Percentiles rank a stretch among this genome's conserved stretches.
phyloP scores from a whole-genome alignment of 257 asterid species.

The Thymus quinquecostatus region DNA sequence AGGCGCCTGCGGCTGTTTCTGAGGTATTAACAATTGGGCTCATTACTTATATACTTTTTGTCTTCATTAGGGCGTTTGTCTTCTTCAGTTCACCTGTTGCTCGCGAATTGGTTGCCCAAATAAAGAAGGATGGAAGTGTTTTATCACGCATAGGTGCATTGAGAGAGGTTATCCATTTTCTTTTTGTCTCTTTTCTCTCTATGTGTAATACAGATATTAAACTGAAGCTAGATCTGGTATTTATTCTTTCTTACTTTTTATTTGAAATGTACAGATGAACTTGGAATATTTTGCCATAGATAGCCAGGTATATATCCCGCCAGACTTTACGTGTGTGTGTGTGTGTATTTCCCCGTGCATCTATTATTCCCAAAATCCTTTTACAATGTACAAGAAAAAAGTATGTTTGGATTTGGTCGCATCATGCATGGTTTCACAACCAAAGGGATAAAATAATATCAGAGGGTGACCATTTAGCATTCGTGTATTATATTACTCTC shows the following conservation, averaged over 20 bases:
- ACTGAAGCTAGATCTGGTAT: slow-evolving; percentile 30
- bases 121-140: slow-evolving; percentile 83
- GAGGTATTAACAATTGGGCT: slow-evolving; percentile 27
- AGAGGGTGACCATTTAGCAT: slow-evolving; percentile 16
- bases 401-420: not conserved
- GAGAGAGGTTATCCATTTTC: slow-evolving; percentile 67
- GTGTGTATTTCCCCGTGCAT: slow-evolving; percentile 3
- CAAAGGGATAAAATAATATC: slow-evolving; percentile 20
- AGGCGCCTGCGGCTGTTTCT: slow-evolving; percentile 27
- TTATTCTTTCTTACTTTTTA: slow-evolving; percentile 40
- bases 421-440: slow-evolving; percentile 3
- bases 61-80: slow-evolving; percentile 76
- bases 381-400: slow-evolving; percentile 13
- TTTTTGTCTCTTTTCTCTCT: not conserved
- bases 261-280: slow-evolving; percentile 83
- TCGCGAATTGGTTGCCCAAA: slow-evolving; percentile 77
- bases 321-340: too few species aligned
- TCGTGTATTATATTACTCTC: not conserved
- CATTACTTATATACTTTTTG: slow-evolving; percentile 27
- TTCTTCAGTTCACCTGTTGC: slow-evolving; percentile 96
- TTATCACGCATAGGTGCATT: slow-evolving; percentile 95
- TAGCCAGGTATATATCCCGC: slow-evolving; percentile 80
- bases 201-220: slow-evolving; percentile 26
- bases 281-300: slow-evolving; percentile 95
- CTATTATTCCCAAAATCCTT: not conserved